A percentile compares a stretch with the other conserved stretches of the same genome.
Conservation (phyloP, 129 eudicot genomes). For the Flaveria sonorensis region DNA sequence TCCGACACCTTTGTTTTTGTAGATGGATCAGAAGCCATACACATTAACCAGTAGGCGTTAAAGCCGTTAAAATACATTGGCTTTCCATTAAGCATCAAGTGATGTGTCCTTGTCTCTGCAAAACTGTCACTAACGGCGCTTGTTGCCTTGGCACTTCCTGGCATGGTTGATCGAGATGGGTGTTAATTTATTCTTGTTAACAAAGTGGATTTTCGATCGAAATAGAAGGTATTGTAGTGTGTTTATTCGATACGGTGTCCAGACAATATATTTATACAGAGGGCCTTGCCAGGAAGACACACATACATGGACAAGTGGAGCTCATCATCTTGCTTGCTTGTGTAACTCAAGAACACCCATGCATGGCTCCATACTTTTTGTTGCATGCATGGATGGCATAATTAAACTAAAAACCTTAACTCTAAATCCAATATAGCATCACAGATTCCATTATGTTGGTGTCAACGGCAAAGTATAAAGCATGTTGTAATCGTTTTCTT, state of each 20-base stretch:
- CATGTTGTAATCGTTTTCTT: too few species aligned
- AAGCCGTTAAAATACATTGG: slow-evolving; percentile 23
- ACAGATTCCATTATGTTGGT: too few species aligned
- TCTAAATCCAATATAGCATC: too few species aligned
- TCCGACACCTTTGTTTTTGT: slow-evolving; percentile 33
- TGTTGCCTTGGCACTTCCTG: slow-evolving; percentile 1
- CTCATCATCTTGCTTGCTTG: background rate
- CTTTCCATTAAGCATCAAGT: slow-evolving; percentile 35
- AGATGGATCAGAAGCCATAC: slow-evolving; percentile 44
- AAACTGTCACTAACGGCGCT: background rate
- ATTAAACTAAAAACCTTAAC: too few species aligned
- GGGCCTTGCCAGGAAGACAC: too few species aligned
- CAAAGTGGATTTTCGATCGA: too few species aligned
- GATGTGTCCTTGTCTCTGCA: slow-evolving; percentile 24
- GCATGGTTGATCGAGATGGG: background rate
- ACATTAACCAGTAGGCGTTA: slow-evolving; percentile 64
- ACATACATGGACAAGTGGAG: background rate
- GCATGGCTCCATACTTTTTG: slow-evolving; percentile 9
- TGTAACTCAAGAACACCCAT: slow-evolving; percentile 4
- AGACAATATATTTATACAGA: background rate
- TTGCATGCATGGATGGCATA: background rate
- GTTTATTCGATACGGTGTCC: background rate
- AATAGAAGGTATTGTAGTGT: background rate
- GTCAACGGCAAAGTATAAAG: too few species aligned
- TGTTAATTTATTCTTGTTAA: background rate